Percentiles rank a stretch among this genome's conserved stretches.
Conservation (phyloP, 208 protist genomes). For the Phytomonas francai region DNA sequence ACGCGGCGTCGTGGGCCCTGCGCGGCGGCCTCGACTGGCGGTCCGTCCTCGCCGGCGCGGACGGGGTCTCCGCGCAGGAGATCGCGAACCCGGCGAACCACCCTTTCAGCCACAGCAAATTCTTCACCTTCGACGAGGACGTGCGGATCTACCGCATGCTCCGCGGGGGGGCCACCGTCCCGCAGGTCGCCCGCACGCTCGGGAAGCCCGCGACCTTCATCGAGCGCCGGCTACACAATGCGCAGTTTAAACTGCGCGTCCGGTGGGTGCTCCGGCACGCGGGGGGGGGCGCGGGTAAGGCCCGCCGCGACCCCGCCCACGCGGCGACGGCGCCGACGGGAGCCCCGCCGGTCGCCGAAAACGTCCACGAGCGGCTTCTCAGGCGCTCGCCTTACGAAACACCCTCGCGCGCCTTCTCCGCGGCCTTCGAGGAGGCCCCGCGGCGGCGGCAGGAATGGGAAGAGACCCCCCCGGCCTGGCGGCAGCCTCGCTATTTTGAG, state of each 20-base stretch:
- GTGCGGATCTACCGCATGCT: slow-evolving; percentile 77
- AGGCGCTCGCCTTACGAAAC: not conserved
- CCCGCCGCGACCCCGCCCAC: not conserved
- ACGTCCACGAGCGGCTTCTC: too few relatives aligned
- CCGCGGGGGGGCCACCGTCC: slow-evolving; percentile 69
- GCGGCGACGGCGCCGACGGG: not conserved
- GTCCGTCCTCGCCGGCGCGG: slow-evolving; percentile 39
- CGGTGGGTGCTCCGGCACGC: slow-evolving; percentile 22
- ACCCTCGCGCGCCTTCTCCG: too few relatives aligned
- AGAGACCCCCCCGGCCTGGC: slow-evolving; percentile 40
- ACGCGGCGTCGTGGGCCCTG: slow-evolving; percentile 62
- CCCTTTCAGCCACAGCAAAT: slow-evolving; percentile 82
- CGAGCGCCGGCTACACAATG: slow-evolving; percentile 75
- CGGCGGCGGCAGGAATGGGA: slow-evolving; percentile 67
- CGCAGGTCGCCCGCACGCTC: slow-evolving; percentile 70
- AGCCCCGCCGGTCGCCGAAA: too few relatives aligned
- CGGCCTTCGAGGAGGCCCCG: not conserved
- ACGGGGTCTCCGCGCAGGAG: slow-evolving; percentile 45
- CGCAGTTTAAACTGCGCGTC: slow-evolving; percentile 83
- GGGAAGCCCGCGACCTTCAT: slow-evolving; percentile 81
- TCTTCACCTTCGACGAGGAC: slow-evolving; percentile 84
- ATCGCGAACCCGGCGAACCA: slow-evolving; percentile 80
- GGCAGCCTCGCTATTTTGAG: slow-evolving; percentile 35
- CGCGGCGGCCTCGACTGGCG: slow-evolving; percentile 75
- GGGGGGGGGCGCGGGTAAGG: not conserved